A percentile compares a stretch with the other conserved stretches of the same genome.
Conservation (phyloP, 169 alveolate species). For the Eimeria necatrix region DNA sequence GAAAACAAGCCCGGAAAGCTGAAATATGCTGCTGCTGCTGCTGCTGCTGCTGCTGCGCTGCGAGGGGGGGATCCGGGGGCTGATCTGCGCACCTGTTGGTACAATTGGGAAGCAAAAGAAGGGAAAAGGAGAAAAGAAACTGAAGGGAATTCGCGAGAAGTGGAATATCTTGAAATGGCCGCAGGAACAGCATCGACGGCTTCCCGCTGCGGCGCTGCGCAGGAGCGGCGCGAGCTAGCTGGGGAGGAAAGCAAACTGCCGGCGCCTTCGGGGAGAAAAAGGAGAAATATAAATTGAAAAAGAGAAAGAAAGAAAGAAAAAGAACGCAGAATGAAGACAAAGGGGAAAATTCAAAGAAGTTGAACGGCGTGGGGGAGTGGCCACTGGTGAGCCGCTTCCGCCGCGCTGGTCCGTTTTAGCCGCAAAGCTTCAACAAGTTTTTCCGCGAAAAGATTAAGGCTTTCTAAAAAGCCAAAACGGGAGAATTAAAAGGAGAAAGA, state of each 20-base stretch:
- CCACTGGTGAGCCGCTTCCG: constrained; percentile 52
- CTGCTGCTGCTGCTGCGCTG: neutral
- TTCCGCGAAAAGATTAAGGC: neutral
- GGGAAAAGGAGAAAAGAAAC: neutral
- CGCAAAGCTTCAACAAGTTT: too few species aligned
- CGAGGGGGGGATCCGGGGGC: too few species aligned
- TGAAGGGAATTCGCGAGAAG: neutral
- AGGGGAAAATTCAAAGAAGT: neutral
- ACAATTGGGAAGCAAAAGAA: neutral
- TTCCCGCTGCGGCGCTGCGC: neutral
- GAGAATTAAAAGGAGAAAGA: neutral
- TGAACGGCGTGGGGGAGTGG: neutral
- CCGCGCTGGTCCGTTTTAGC: neutral
- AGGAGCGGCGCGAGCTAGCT: neutral
- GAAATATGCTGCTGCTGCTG: neutral
- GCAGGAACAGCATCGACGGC: neutral
- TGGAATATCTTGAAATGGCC: neutral
- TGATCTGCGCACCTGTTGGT: neutral
- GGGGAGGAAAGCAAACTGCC: neutral
- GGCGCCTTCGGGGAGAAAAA: neutral
- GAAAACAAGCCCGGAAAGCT: neutral
- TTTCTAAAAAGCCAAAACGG: neutral
- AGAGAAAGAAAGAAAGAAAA: neutral
- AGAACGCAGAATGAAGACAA: neutral
- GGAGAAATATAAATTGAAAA: neutral